Base-by-base conservation (phyloP, 768 basidiomycete genomes). In the Porpolomopsis calyptriformis region DNA sequence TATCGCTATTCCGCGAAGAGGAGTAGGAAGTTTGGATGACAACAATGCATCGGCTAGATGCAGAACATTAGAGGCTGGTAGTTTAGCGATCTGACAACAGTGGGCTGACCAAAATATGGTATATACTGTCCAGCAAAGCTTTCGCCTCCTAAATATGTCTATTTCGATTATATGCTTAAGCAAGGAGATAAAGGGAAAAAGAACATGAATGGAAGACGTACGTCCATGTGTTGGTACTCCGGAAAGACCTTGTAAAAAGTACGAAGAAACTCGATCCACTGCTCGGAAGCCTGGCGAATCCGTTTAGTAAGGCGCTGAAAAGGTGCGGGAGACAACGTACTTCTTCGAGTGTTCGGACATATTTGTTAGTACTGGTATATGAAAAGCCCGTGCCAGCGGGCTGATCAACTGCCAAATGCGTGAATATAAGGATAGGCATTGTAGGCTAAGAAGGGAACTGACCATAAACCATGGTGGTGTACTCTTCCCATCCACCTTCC, bases 51-150 rank as follows among this genome's bases (percentile, higher is more conserved):
- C 76, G 56, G 89, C 92, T 92, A 49, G 23, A 44, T 34, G 25
- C 12, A n/a, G 9, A 26, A 41, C 34, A 44, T 47, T 48, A 27
- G 52, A 34, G 31, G 10, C 23, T 20, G 25, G 22, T 31, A 50
- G 27, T 23, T 38, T 25, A 18, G 40, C 35, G 18, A 6, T 35
- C 36, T 10, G 40, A 19, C 8, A 40, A 18, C 44, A 42, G 40
- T 10, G 37, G 1, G 59, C 67, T 52, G 55, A 83, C 89, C 89
- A 55, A 92, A 92, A 62, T 89, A 94, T 3, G 96, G 96, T 55
- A 99, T 94, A 69, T 85, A 98, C 66, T 98, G 93, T 19, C 96
- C 96, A 22, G 93, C 96, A 61, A 80, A 99, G 50, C 89, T 92
- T 70, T 99, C 96, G 49, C 96, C 96, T 0, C 86, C 87, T 3